Percentiles rank a stretch among this genome's conserved stretches.
Evolutionary conservation across 169 alveolate species (phyloP).

Genomic region (Plasmodium blacklocki): DNA sequence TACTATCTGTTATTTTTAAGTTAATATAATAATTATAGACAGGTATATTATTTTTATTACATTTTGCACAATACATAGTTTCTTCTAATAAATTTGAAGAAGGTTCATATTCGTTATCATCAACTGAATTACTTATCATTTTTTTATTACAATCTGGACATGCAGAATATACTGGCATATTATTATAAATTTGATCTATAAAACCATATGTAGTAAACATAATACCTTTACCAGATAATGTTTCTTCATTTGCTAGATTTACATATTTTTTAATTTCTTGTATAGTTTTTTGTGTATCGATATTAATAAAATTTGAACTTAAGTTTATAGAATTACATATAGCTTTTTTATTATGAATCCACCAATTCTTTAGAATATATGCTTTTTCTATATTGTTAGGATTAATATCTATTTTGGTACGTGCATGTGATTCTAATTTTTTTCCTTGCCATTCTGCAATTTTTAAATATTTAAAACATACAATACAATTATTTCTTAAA

Average conservation of each 20-base stretch:
- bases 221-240: constrained; percentile 75
- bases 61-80: constrained; percentile 81
- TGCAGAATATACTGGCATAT: constrained; percentile 76
- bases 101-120: constrained; percentile 11
- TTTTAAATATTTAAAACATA: constrained; percentile 77
- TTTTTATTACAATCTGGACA: constrained; percentile 83
- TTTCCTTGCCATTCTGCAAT: constrained; percentile 86
- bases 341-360: constrained; percentile 78
- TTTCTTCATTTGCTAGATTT: constrained; percentile 51
- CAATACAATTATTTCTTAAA: constrained; percentile 33
- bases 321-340: constrained; percentile 10
- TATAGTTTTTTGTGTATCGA: constrained; percentile 54
- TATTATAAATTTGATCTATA: constrained; percentile 65
- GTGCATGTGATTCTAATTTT: constrained; percentile 79
- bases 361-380: constrained; percentile 79
- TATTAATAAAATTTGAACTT: not conserved
- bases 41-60: constrained; percentile 78
- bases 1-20: constrained; percentile 81
- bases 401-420: constrained; percentile 79
- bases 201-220: constrained; percentile 74
- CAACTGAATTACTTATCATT: constrained; percentile 75
- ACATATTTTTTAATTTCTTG: constrained; percentile 77
- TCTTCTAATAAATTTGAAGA: constrained; percentile 11
- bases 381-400: constrained; percentile 81
- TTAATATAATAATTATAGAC: constrained; percentile 80